Evolutionary conservation across 2,329 filamentous ascomycete species (phyloP), one percentile per base, ranked within the genome.

Genomic region (Colletotrichum lindemuthianum): DNA sequence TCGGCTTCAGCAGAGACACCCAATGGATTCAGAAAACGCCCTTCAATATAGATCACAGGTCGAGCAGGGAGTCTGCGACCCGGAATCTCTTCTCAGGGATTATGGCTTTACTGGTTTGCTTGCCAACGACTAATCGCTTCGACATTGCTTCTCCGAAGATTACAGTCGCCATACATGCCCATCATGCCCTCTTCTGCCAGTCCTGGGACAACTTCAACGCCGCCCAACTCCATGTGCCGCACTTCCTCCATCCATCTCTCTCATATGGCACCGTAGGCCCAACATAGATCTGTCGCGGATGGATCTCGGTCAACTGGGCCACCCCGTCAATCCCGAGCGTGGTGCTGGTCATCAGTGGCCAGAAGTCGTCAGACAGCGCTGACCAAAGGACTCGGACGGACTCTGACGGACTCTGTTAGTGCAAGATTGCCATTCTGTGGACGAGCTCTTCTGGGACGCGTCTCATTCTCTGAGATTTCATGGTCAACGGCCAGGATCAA

Each of bases 401-500:
- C 57, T 11, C 58, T 50, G 4, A 61, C 16, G 2, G 45, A 51
- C 13, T 50, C 45, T 12, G 47, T 44, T 4, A 48, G 44, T 5
- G n/a, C 59, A 10, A 33, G 36, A 11, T 37, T 32, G 8, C 51
- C 12, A 11, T 56, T n/a, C n/a, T 34, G 39, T 15, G 15, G 10
- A 12, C 24, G 16, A 11, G 45, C 24, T 12, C 32, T 13, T n/a
- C 45, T 10, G 8, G 4, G 11, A 1, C 66, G 69, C 2, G 66
- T 57, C 4, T 69, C 68, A 0, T 32, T 54, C 4, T 51, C 15
- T 13, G 56, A 39, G 0, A 44, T 33, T 2, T 24, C 24, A 1
- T 6, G 3, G 55, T 32, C 16, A 1, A 70, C 66, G 1, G 70
- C 69, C 2, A 72, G 32, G 13, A 74, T 55, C 32, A 70, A 71